phyloP scores from a whole-genome alignment of 805 yeast genomes.

The Scheffersomyces ergatensis region DNA sequence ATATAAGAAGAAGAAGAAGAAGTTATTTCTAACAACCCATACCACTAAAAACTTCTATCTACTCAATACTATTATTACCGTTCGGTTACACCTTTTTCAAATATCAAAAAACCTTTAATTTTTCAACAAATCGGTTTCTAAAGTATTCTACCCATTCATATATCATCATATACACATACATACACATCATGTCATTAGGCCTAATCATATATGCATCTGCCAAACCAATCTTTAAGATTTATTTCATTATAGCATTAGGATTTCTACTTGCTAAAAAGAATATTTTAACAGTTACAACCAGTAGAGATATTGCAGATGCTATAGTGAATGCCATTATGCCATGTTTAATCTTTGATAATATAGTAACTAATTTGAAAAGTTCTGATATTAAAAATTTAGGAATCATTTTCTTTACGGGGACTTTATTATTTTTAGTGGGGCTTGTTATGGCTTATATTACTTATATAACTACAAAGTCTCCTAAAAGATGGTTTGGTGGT shows the following conservation, averaged over 20 bases:
- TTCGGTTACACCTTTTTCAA: too few relatives aligned
- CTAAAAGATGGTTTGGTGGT: conserved; percentile 77
- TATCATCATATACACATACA: too few relatives aligned
- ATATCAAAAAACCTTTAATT: too few relatives aligned
- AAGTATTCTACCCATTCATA: too few relatives aligned
- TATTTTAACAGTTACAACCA: conserved; percentile 62
- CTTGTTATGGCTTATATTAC: conserved; percentile 44
- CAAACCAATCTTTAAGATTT: conserved; percentile 84
- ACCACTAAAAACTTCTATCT: too few relatives aligned
- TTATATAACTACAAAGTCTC: conserved; percentile 52
- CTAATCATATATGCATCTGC: conserved; percentile 72
- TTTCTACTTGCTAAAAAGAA: conserved; percentile 60
- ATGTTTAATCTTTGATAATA: conserved; percentile 69
- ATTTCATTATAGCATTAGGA: conserved; percentile 68
- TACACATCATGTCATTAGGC: conserved; percentile 46
- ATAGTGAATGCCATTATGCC: conserved; percentile 72
- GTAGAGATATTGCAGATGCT: conserved; percentile 67
- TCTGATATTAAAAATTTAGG: conserved; percentile 72
- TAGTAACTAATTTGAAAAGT: conserved; percentile 64
- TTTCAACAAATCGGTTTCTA: too few relatives aligned
- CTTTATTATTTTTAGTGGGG: conserved; percentile 52
- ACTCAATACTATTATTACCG: too few relatives aligned
- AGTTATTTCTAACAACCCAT: too few relatives aligned
- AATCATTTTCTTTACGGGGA: conserved; percentile 49
- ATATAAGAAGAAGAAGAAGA: too few relatives aligned